Evolutionary conservation across 164 flowering plant species (phyloP).

Genomic region (Tetracentron sinense): DNA sequence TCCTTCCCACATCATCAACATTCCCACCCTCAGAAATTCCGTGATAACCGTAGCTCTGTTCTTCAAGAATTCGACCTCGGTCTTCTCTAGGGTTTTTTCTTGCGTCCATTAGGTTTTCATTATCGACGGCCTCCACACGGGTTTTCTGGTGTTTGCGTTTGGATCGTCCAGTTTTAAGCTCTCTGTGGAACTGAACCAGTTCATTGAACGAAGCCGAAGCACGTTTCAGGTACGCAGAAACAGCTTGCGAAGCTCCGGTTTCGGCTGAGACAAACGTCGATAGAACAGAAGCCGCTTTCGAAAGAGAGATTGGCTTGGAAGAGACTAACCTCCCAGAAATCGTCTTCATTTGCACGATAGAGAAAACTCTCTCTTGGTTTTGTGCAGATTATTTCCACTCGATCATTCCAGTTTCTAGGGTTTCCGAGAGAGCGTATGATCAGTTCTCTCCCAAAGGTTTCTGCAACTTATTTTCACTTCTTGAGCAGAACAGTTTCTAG

Average conservation of each 20-base stretch:
- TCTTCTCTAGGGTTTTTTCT: background rate
- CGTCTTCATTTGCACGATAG: constrained; percentile 15
- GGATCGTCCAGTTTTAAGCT: constrained; percentile 10
- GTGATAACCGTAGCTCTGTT: background rate
- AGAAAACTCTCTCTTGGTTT: background rate
- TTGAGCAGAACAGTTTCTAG: background rate
- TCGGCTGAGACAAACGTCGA: constrained; percentile 21
- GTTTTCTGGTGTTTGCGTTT: background rate
- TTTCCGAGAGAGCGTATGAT: too few species aligned
- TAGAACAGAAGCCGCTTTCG: constrained; percentile 25
- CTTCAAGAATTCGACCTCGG: background rate
- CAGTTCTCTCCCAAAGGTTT: background rate
- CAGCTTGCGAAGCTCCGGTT: constrained; percentile 23
- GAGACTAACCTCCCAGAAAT: constrained; percentile 17
- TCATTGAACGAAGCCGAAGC: constrained; percentile 28
- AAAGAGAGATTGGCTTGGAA: constrained; percentile 28
- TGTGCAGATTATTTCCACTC: too few species aligned
- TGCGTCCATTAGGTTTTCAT: background rate
- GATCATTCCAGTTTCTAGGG: too few species aligned
- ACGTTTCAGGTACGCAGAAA: constrained; percentile 22
- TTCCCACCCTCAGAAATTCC: background rate
- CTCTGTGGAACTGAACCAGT: constrained; percentile 23
- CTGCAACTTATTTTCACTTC: background rate
- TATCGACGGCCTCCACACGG: background rate
- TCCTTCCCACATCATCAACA: background rate